Conservation (phyloP, 176 grass and related monocot genomes). For the Neostapfia colusana region DNA sequence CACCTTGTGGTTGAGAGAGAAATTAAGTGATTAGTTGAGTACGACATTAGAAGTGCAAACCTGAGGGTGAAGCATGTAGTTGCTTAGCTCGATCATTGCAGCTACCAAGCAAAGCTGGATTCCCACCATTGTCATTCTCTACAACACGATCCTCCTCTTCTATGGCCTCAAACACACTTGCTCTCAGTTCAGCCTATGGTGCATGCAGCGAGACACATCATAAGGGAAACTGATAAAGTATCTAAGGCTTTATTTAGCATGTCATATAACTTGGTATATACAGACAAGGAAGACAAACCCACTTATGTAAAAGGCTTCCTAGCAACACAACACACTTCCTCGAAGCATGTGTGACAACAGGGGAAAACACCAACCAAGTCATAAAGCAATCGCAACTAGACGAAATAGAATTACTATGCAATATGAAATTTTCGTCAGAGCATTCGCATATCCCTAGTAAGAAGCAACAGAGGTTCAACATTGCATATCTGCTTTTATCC, state of each 20-base stretch:
- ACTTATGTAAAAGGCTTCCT: no score
- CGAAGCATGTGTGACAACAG: no score
- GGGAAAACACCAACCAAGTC: no score
- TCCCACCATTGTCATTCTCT: conserved; percentile 56
- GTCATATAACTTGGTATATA: no score
- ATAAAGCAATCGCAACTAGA: no score
- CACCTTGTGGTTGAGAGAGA: not conserved
- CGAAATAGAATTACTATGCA: not conserved
- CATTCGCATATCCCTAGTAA: no score
- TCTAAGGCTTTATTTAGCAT: no score
- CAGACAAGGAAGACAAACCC: no score
- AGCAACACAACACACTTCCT: no score
- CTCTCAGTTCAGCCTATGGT: conserved; percentile 76
- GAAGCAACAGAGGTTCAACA: no score
- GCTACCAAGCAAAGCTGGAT: conserved; percentile 76
- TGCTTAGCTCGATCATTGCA: conserved; percentile 80
- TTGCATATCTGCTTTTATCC: no score
- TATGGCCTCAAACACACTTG: conserved; percentile 89
- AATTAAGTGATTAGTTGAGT: not conserved
- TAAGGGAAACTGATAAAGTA: not conserved
- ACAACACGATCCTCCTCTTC: conserved; percentile 75
- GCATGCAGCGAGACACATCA: not conserved
- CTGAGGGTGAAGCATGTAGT: conserved; percentile 83
- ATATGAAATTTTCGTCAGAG: no score
- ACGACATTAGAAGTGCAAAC: conserved; percentile 39